phyloP scores from a whole-genome alignment of 23 red algal genomes.

The Gracilariopsis chorda region DNA sequence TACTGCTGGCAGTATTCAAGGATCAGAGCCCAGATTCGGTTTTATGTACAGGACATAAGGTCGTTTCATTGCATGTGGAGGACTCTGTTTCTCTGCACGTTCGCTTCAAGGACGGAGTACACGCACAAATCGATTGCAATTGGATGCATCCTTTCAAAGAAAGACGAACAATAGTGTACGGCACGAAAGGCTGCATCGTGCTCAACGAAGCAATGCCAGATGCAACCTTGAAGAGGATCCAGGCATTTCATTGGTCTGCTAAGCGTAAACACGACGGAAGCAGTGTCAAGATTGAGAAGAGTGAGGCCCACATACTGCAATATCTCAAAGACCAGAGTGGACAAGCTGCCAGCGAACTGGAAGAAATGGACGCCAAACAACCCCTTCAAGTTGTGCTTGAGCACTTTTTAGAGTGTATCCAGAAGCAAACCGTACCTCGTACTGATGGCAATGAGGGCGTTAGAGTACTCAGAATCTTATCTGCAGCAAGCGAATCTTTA shows the following conservation, averaged over 20 bases:
- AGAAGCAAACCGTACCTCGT: background rate
- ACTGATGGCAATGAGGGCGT: conserved; percentile 63
- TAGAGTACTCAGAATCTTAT: conserved; percentile 22
- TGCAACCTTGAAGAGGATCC: background rate
- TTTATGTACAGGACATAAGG: conserved; percentile 30
- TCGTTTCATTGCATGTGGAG: background rate
- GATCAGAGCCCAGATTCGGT: background rate
- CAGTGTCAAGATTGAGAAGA: conserved; percentile 30
- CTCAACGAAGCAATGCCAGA: conserved; percentile 51
- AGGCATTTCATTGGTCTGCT: conserved; percentile 29
- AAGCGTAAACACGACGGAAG: conserved; percentile 5
- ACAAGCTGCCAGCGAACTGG: background rate
- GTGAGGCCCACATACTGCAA: background rate
- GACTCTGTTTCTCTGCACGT: conserved; percentile 58
- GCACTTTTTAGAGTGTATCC: conserved; percentile 31
- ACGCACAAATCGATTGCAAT: conserved; percentile 34
- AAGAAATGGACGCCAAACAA: background rate
- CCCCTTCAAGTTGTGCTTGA: conserved; percentile 34
- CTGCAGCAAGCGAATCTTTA: conserved; percentile 46
- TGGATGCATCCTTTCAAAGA: conserved; percentile 80
- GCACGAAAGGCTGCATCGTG: conserved; percentile 48
- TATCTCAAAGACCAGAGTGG: conserved; percentile 6
- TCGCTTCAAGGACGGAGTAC: conserved; percentile 7
- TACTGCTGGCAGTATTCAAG: conserved; percentile 23
- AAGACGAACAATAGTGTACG: conserved; percentile 52